phyloP scores from a whole-genome alignment of 1,284 basidiomycete species.

The Testicularia cyperi region DNA sequence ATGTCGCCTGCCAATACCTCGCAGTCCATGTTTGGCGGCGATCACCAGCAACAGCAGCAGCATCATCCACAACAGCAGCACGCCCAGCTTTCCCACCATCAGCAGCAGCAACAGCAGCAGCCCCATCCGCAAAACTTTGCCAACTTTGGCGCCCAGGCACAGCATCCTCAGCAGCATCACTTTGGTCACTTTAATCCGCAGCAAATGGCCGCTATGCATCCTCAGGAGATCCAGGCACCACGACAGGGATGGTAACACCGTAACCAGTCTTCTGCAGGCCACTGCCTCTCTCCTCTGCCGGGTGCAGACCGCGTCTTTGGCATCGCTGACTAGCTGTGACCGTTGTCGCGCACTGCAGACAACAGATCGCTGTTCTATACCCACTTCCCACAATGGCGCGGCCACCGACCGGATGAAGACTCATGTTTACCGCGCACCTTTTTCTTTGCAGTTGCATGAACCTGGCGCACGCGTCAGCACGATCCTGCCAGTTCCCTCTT shows the following conservation, averaged over 20 bases:
- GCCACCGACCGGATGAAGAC: too few relatives aligned
- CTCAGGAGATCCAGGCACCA: constrained; percentile 28
- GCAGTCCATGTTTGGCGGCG: constrained; percentile 14
- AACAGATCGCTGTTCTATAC: too few relatives aligned
- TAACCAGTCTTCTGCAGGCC: too few relatives aligned
- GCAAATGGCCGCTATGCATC: constrained; percentile 13
- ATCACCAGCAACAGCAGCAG: constrained; percentile 8
- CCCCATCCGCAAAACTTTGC: too few relatives aligned
- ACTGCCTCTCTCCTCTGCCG: not conserved
- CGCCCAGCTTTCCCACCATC: constrained; percentile 5
- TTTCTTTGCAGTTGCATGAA: too few relatives aligned
- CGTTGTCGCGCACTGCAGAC: too few relatives aligned
- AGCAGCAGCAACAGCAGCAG: constrained; percentile 3
- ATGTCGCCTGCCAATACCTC: constrained; percentile 9
- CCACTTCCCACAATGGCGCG: too few relatives aligned
- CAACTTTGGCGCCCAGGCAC: not conserved
- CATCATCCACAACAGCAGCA: constrained; percentile 8
- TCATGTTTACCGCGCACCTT: too few relatives aligned
- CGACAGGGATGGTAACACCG: constrained; percentile 20
- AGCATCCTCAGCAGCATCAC: constrained; percentile 3
- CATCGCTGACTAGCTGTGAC: too few relatives aligned
- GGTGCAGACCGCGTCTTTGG: too few relatives aligned
- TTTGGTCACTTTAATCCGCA: constrained; percentile 34
- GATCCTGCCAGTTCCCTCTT: too few relatives aligned
- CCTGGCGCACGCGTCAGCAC: too few relatives aligned